These are phyloP conservation scores for Hondaea fermentalgiana DNA, from an alignment of 108 stramenopile species.

Conservation along the genomic window DNA sequence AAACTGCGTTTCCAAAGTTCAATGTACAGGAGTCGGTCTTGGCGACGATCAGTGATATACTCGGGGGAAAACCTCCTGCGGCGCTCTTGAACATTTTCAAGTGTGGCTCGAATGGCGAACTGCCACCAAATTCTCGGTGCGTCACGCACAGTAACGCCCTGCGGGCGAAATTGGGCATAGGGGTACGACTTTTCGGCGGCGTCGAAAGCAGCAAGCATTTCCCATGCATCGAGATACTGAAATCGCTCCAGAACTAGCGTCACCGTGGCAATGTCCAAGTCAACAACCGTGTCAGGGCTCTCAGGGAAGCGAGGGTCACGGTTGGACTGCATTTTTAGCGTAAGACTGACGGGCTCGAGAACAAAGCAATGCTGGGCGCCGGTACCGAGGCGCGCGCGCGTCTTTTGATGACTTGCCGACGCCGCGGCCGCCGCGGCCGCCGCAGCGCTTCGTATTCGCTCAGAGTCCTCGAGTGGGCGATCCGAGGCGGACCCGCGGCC, in stretches of 20 bases:
- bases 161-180: not conserved
- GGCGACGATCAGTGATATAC: not conserved
- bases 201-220: conserved; percentile 1
- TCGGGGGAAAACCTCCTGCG: not conserved
- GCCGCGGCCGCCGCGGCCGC: not conserved
- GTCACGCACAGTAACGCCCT: not conserved
- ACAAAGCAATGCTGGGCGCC: not conserved
- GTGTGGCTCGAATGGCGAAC: not conserved
- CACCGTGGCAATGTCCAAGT: not conserved
- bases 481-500: not conserved
- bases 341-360: not conserved
- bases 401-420: not conserved
- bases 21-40: not conserved
- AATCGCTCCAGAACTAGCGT: conserved; percentile 1
- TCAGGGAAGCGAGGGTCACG: not conserved
- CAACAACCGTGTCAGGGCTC: not conserved
- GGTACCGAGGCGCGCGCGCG: not conserved
- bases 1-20: not conserved
- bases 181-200: conserved; percentile 4
- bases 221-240: not conserved
- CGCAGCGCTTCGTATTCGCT: not conserved
- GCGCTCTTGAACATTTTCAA: not conserved
- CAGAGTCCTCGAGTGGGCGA: not conserved
- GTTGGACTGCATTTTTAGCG: not conserved
- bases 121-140: not conserved